Conservation (phyloP, 176 grass and related monocot species). For the Puya raimondii region DNA sequence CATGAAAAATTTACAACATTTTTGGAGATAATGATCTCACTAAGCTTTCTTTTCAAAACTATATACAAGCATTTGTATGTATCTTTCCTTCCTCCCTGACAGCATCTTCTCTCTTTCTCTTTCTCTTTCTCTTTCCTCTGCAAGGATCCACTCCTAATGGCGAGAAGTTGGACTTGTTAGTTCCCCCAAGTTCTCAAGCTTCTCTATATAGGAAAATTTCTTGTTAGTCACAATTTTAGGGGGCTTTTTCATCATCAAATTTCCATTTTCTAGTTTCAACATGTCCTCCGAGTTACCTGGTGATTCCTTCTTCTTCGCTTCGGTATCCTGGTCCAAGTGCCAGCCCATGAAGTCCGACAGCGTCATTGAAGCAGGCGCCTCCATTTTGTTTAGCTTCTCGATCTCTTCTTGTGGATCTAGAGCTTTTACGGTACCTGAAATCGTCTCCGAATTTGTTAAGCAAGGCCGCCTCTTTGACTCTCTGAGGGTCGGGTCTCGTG, state of each 20-base stretch:
- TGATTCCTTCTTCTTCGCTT: slow-evolving; percentile 23
- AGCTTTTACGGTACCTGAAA: not conserved
- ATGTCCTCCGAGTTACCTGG: slow-evolving; percentile 15
- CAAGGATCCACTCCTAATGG: slow-evolving; percentile 27
- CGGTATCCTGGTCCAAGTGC: slow-evolving; percentile 26
- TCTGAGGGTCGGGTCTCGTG: slow-evolving; percentile 33
- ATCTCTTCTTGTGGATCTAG: slow-evolving; percentile 8
- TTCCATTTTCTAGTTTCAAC: slow-evolving; percentile 34
- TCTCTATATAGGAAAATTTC: slow-evolving; percentile 54
- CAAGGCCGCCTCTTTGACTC: slow-evolving; percentile 10
- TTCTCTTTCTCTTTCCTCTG: no score
- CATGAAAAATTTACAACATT: no score
- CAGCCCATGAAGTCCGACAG: slow-evolving; percentile 85
- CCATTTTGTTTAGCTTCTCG: slow-evolving; percentile 17
- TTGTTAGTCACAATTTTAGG: slow-evolving; percentile 47
- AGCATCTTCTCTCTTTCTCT: no score
- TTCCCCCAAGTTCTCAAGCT: slow-evolving; percentile 53
- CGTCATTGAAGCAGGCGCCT: slow-evolving; percentile 28
- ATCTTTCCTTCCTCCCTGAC: no score
- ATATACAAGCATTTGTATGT: no score
- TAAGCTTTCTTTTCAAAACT: no score
- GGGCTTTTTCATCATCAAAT: slow-evolving; percentile 51
- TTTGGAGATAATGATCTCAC: no score
- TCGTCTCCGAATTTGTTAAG: not conserved
- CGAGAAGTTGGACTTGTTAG: slow-evolving; percentile 47